A percentile compares a stretch with the other conserved stretches of the same genome.
Evolutionary conservation across 169 alveolate species (phyloP).

Genomic region (Cryptosporidium meleagridis): DNA sequence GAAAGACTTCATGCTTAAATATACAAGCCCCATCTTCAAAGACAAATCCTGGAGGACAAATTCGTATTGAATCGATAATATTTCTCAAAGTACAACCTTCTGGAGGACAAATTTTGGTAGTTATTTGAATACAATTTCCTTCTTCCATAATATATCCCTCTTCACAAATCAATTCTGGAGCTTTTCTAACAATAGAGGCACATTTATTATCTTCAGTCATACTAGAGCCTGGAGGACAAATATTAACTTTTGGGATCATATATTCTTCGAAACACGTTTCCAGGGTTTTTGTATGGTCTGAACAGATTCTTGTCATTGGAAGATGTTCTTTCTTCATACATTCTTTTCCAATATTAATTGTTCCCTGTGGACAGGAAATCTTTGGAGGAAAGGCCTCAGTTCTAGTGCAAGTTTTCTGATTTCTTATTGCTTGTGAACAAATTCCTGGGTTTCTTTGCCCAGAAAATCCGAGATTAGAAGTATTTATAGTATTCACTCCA

Average conservation of each 20-base stretch:
- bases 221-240: conserved; percentile 21
- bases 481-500: not conserved
- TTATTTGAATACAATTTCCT: conserved; percentile 43
- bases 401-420: conserved; percentile 57
- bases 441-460: not conserved
- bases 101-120: conserved; percentile 43
- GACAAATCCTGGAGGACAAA: conserved; percentile 45
- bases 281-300: conserved; percentile 17
- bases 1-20: conserved; percentile 26
- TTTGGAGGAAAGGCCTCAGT: conserved; percentile 68
- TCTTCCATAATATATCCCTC: conserved; percentile 60
- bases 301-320: conserved; percentile 46
- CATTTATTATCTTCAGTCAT: conserved; percentile 47
- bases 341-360: conserved; percentile 47
- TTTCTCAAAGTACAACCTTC: conserved; percentile 53
- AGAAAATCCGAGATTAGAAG: not conserved
- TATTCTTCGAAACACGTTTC: conserved; percentile 30
- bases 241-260: conserved; percentile 6
- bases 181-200: conserved; percentile 13
- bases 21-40: conserved; percentile 17
- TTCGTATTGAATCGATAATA: not conserved
- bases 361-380: conserved; percentile 50
- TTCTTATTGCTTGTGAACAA: conserved; percentile 46
- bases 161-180: conserved; percentile 32
- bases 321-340: conserved; percentile 44